These are phyloP conservation scores for Hyphodiscus sp. DNA, from an alignment of 2,329 filamentous ascomycete genomes.

Conservation along the genomic window DNA sequence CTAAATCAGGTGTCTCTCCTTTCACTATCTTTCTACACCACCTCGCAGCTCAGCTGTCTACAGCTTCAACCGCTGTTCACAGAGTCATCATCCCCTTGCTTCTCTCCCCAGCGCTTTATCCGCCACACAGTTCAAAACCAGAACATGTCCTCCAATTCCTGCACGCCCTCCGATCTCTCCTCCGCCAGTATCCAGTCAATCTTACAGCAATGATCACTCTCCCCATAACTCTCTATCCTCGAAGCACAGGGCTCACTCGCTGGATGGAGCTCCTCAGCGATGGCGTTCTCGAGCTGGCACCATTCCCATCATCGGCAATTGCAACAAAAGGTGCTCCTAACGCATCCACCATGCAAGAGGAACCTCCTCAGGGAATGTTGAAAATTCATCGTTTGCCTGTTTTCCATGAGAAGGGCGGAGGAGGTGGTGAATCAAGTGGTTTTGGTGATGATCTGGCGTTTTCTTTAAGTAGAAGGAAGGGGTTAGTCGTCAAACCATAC, in stretches of 20 bases:
- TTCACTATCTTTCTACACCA: slow-evolving; percentile 59
- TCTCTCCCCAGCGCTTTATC: slow-evolving; percentile 80
- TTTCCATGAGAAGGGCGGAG: slow-evolving; percentile 82
- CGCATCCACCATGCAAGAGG: slow-evolving; percentile 52
- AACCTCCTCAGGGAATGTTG: slow-evolving; percentile 79
- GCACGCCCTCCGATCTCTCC: slow-evolving; percentile 67
- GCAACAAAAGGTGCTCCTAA: slow-evolving; percentile 38
- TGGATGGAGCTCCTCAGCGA: slow-evolving; percentile 85
- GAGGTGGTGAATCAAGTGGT: slow-evolving; percentile 58
- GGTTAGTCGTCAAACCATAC: slow-evolving; percentile 81
- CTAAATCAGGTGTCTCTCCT: slow-evolving; percentile 38
- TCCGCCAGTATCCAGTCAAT: slow-evolving; percentile 59
- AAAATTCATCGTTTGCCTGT: slow-evolving; percentile 78
- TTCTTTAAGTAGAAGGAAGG: slow-evolving; percentile 70
- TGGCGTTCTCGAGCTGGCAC: slow-evolving; percentile 76
- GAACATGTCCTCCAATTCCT: slow-evolving; percentile 72
- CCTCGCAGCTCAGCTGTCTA: slow-evolving; percentile 48
- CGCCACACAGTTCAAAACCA: slow-evolving; percentile 62
- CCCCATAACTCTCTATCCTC: slow-evolving; percentile 73
- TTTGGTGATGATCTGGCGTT: slow-evolving; percentile 85
- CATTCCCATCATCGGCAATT: slow-evolving; percentile 54
- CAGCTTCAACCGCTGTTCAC: slow-evolving; percentile 60
- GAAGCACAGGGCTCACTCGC: slow-evolving; percentile 66
- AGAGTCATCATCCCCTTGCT: slow-evolving; percentile 79
- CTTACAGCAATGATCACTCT: slow-evolving; percentile 70